These are phyloP conservation scores for Vanderwaltozyma verrucispora DNA, from an alignment of 805 yeast genomes.

Conservation along the genomic window DNA sequence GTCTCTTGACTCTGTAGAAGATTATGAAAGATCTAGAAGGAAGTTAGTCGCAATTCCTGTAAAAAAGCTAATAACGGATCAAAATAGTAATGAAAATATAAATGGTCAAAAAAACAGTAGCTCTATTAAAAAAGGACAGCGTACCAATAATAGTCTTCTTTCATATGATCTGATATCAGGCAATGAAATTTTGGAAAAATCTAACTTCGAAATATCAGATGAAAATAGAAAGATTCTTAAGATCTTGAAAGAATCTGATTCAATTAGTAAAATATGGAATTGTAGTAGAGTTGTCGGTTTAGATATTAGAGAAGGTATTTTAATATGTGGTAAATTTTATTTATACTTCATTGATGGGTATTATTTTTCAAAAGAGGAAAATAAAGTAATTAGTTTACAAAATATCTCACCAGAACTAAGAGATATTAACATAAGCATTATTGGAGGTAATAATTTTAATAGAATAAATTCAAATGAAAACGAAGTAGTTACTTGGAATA, in stretches of 20 bases:
- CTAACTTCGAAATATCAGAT: conserved; percentile 35
- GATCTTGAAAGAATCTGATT: conserved; percentile 59
- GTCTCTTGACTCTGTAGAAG: conserved; percentile 60
- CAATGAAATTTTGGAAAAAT: conserved; percentile 27
- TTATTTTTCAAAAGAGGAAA: conserved; percentile 39
- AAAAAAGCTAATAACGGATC: neutral
- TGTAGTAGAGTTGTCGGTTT: conserved; percentile 66
- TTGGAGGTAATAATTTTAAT: conserved; percentile 33
- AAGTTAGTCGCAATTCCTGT: conserved; percentile 27
- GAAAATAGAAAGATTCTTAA: conserved; percentile 66
- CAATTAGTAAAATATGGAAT: conserved; percentile 63
- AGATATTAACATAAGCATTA: conserved; percentile 59
- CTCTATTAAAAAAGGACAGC: no score
- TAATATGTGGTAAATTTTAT: conserved; percentile 57
- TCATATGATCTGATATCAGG: conserved; percentile 40
- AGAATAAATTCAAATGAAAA: conserved; percentile 25
- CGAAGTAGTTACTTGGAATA: conserved; percentile 47
- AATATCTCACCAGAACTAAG: conserved; percentile 54
- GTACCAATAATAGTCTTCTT: conserved; percentile 8
- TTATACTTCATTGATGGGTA: conserved; percentile 63
- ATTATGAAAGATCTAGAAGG: conserved; percentile 55
- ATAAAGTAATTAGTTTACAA: conserved; percentile 47
- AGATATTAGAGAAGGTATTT: conserved; percentile 64
- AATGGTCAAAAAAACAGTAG: no score
- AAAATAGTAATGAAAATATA: no score